These are phyloP conservation scores for Alternaria viburni DNA, from an alignment of 2,329 filamentous ascomycete species.

Conservation along the genomic window DNA sequence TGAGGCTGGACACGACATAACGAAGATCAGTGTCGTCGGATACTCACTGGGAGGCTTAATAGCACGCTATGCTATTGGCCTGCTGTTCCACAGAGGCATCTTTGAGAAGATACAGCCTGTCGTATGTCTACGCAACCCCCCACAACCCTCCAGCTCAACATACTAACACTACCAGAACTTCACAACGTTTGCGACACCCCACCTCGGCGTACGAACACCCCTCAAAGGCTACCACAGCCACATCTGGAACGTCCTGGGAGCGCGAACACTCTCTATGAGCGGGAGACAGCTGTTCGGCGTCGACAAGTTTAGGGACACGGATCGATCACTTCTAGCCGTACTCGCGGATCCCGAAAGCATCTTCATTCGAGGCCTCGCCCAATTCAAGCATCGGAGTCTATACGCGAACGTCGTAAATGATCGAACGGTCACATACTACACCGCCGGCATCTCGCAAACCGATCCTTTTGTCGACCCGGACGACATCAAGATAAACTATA, in stretches of 20 bases:
- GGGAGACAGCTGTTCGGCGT: slow-evolving; percentile 87
- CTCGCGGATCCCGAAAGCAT: slow-evolving; percentile 84
- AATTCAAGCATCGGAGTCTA: slow-evolving; percentile 76
- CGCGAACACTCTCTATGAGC: slow-evolving; percentile 79
- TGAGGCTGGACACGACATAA: slow-evolving; percentile 71
- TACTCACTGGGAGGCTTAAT: slow-evolving; percentile 91
- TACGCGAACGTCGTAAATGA: slow-evolving; percentile 93
- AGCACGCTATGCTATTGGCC: slow-evolving; percentile 82
- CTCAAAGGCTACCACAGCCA: slow-evolving; percentile 51
- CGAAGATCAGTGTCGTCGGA: slow-evolving; percentile 83
- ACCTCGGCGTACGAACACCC: slow-evolving; percentile 63
- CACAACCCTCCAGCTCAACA: not conserved
- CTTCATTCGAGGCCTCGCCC: slow-evolving; percentile 79
- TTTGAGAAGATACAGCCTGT: slow-evolving; percentile 81
- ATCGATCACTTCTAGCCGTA: slow-evolving; percentile 78
- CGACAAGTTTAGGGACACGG: slow-evolving; percentile 83
- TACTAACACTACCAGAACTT: slow-evolving; percentile 70
- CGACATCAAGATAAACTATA: slow-evolving; percentile 73
- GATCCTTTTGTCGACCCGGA: slow-evolving; percentile 78
- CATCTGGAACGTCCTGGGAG: slow-evolving; percentile 79
- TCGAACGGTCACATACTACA: slow-evolving; percentile 80
- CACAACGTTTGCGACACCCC: slow-evolving; percentile 84
- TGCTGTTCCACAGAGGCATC: slow-evolving; percentile 80
- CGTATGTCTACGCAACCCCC: slow-evolving; percentile 58
- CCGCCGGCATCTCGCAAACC: slow-evolving; percentile 75